A percentile compares a stretch with the other conserved stretches of the same genome.
Evolutionary conservation across 345 rosid genomes (phyloP).

Genomic region (Brassica rapa): DNA sequence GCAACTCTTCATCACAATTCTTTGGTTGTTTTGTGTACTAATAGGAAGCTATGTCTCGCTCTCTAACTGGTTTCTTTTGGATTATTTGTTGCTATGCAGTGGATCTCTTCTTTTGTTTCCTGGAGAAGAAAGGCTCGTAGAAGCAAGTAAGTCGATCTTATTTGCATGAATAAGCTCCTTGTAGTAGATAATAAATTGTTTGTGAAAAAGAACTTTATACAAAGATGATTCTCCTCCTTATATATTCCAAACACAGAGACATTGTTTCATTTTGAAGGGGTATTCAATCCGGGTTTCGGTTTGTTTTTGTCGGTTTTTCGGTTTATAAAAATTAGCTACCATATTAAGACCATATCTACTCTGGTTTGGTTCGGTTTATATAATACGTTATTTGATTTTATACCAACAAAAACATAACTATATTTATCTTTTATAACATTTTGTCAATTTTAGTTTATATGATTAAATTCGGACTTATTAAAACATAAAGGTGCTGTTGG

Average conservation of each 20-base stretch:
- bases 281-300: no score
- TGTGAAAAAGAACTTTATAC: not conserved
- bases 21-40: constrained; percentile 1
- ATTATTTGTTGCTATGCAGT: constrained; percentile 50
- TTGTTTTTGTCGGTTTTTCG: no score
- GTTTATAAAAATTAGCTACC: no score
- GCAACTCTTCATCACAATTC: constrained; percentile 12
- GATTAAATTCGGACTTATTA: no score
- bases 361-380: no score
- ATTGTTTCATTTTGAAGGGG: not conserved
- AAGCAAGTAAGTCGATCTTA: constrained; percentile 73
- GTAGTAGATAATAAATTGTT: not conserved
- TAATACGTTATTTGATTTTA: no score
- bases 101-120: constrained; percentile 69
- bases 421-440: no score
- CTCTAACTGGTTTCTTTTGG: not conserved
- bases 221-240: not conserved
- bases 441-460: no score
- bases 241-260: not conserved
- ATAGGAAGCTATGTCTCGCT: not conserved
- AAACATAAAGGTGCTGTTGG: not conserved
- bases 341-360: no score
- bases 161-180: not conserved
- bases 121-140: constrained; percentile 84
- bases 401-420: no score